Conservation (phyloP, 2,329 filamentous ascomycete genomes). For the Nannizziopsis arthrosporioides region DNA sequence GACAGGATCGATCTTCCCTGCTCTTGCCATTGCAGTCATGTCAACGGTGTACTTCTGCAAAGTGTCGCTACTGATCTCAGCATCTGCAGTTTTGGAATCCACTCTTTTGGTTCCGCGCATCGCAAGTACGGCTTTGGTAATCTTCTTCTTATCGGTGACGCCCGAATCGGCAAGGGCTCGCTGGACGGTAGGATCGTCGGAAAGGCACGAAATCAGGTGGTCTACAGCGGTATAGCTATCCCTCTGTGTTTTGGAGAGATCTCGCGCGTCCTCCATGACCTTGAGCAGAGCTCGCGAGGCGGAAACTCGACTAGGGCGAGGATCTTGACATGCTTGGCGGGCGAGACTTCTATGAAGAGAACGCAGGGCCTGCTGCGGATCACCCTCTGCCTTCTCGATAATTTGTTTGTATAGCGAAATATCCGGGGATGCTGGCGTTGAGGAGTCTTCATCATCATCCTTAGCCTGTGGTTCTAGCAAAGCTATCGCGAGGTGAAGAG, state of each 20-base stretch:
- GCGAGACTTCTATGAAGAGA: slow-evolving; percentile 85
- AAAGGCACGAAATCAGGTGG: slow-evolving; percentile 76
- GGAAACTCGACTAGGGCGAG: slow-evolving; percentile 77
- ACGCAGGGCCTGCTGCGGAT: slow-evolving; percentile 77
- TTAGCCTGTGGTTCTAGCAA: slow-evolving; percentile 39
- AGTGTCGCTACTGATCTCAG: slow-evolving; percentile 84
- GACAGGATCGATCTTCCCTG: slow-evolving; percentile 95
- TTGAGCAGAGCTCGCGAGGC: slow-evolving; percentile 72
- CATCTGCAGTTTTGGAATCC: slow-evolving; percentile 90
- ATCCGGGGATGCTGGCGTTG: slow-evolving; percentile 51
- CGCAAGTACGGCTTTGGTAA: slow-evolving; percentile 79
- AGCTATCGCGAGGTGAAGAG: slow-evolving; percentile 67
- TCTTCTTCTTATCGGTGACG: slow-evolving; percentile 77
- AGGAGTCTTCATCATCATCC: slow-evolving; percentile 66
- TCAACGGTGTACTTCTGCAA: slow-evolving; percentile 97
- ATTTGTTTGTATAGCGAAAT: slow-evolving; percentile 88
- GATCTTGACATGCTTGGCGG: slow-evolving; percentile 84
- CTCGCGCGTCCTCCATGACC: slow-evolving; percentile 70
- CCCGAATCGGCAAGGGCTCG: slow-evolving; percentile 70
- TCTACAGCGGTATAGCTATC: slow-evolving; percentile 91
- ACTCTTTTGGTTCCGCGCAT: slow-evolving; percentile 89
- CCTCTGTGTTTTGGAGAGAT: slow-evolving; percentile 94
- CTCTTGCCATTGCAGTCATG: slow-evolving; percentile 90
- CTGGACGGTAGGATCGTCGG: slow-evolving; percentile 67
- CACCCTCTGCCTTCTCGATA: slow-evolving; percentile 83